Conservation (phyloP, 2,329 filamentous ascomycete species). For the Dendryphion nanum region DNA sequence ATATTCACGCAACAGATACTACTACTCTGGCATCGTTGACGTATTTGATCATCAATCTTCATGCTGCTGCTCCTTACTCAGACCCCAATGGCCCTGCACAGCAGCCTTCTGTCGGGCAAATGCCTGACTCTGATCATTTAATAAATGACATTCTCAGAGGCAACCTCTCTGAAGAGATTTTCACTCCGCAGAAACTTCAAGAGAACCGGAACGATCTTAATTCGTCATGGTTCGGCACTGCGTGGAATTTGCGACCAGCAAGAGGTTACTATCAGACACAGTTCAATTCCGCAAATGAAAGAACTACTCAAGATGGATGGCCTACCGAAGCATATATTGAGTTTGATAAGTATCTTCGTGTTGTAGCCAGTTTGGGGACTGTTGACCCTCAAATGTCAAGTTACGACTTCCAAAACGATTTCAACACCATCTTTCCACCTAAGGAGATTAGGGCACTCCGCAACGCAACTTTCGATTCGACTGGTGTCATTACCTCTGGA, state of each 20-base stretch:
- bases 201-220: slow-evolving; percentile 58
- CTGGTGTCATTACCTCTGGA: slow-evolving; percentile 48
- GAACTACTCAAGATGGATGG: slow-evolving; percentile 60
- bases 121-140: slow-evolving; percentile 47
- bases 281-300: slow-evolving; percentile 29
- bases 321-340: slow-evolving; percentile 61
- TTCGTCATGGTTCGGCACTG: slow-evolving; percentile 54
- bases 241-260: slow-evolving; percentile 44
- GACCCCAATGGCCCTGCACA: slow-evolving; percentile 44
- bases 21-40: slow-evolving; percentile 55
- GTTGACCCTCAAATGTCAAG: slow-evolving; percentile 57
- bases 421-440: slow-evolving; percentile 55
- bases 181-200: slow-evolving; percentile 51
- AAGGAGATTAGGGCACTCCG: slow-evolving; percentile 28
- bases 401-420: slow-evolving; percentile 57
- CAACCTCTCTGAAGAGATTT: slow-evolving; percentile 53
- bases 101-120: slow-evolving; percentile 37
- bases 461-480: slow-evolving; percentile 32
- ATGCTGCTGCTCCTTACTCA: slow-evolving; percentile 47
- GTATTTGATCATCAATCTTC: slow-evolving; percentile 59
- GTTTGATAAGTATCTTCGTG: slow-evolving; percentile 51
- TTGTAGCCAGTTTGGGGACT: slow-evolving; percentile 56
- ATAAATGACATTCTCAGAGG: slow-evolving; percentile 50
- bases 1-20: slow-evolving; percentile 53
- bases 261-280: slow-evolving; percentile 53